Percentiles rank a stretch among this genome's conserved stretches.
phyloP scores from a whole-genome alignment of 164 flowering plant species.

The Kalanchoe fedtschenkoi region DNA sequence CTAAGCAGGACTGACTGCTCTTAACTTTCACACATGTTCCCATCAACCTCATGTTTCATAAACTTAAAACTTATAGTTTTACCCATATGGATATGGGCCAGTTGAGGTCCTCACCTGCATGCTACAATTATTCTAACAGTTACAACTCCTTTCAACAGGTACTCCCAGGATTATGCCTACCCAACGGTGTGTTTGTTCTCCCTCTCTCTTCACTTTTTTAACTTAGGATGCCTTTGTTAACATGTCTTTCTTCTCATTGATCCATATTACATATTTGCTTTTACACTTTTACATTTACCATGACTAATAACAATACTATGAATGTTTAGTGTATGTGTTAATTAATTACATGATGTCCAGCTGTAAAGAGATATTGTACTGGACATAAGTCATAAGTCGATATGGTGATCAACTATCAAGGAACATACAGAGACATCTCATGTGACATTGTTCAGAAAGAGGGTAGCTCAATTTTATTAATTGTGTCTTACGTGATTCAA shows the following conservation, averaged over 20 bases:
- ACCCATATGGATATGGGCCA: background rate
- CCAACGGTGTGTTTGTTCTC: conserved; percentile 47
- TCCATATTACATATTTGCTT: background rate
- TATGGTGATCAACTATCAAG: too few species aligned
- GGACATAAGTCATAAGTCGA: too few species aligned
- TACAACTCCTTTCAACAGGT: conserved; percentile 9
- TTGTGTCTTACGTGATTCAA: background rate
- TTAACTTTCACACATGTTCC: background rate
- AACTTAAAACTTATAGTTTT: background rate
- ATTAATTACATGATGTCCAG: too few species aligned
- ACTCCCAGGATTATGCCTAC: conserved; percentile 66
- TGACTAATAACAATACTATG: too few species aligned
- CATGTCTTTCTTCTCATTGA: background rate
- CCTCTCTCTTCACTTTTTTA: background rate
- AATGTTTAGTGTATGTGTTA: too few species aligned
- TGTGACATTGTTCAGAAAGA: too few species aligned
- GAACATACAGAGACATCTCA: too few species aligned
- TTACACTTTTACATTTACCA: too few species aligned
- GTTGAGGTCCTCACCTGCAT: background rate
- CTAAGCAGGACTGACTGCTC: background rate
- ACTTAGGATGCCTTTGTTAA: background rate
- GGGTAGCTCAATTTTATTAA: background rate
- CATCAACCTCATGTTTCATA: background rate
- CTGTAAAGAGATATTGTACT: too few species aligned
- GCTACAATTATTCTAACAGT: background rate